These are phyloP conservation scores for Boletellus ananas DNA, from an alignment of 768 basidiomycete species.

Conservation along the genomic window DNA sequence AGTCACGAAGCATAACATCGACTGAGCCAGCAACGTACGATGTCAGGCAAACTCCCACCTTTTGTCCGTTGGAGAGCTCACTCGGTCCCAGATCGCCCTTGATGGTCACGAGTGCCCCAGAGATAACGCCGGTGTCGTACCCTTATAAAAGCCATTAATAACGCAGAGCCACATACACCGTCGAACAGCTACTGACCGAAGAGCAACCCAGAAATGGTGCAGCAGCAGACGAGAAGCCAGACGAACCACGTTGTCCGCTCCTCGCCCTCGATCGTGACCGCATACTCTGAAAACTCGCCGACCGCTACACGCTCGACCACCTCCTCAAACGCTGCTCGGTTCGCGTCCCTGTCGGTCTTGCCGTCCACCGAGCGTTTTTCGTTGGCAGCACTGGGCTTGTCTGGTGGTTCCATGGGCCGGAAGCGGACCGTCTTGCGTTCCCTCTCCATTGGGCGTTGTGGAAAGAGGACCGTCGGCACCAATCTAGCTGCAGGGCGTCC, in stretches of 20 bases:
- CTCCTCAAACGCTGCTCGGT: constrained; percentile 13
- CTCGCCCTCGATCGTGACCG: constrained; percentile 61
- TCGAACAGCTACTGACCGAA: constrained; percentile 49
- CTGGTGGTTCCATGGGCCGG: not conserved
- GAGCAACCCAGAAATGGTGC: constrained; percentile 71
- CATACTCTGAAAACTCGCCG: constrained; percentile 57
- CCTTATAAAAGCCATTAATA: constrained; percentile 36
- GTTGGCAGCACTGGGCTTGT: not conserved
- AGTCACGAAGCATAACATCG: not conserved
- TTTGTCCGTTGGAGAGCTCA: constrained; percentile 56
- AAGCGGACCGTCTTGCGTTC: not conserved
- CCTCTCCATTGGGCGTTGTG: not conserved
- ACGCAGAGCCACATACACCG: too few species aligned
- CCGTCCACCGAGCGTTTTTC: not conserved
- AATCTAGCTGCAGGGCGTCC: too few species aligned
- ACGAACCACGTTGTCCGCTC: constrained; percentile 69
- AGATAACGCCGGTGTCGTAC: constrained; percentile 80
- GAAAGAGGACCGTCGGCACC: not conserved
- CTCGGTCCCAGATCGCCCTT: constrained; percentile 59
- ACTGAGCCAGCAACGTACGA: not conserved
- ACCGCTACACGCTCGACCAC: constrained; percentile 9
- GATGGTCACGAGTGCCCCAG: constrained; percentile 76
- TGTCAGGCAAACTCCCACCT: constrained; percentile 35
- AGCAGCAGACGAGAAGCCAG: constrained; percentile 70
- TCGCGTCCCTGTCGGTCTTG: not conserved